phyloP scores from a whole-genome alignment of 1,284 basidiomycete species.

The Tilletia caries region DNA sequence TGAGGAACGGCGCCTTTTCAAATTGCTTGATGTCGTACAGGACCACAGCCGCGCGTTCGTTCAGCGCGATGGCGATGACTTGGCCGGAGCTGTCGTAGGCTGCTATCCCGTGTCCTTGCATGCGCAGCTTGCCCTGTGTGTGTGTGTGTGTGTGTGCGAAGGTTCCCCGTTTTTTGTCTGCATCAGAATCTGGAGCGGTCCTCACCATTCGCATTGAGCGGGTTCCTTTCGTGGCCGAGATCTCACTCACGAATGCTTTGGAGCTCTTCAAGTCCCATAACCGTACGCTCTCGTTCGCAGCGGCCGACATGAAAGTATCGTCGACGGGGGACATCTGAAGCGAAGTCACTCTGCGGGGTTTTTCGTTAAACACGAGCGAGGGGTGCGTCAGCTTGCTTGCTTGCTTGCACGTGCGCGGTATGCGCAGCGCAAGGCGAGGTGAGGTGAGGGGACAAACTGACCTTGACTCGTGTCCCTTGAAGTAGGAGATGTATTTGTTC shows the following conservation, averaged over 20 bases:
- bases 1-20: slow-evolving; percentile 82
- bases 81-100: slow-evolving; percentile 85
- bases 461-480: slow-evolving; percentile 82
- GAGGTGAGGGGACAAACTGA: slow-evolving; percentile 25
- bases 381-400: slow-evolving; percentile 29
- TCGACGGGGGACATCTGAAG: slow-evolving; percentile 87
- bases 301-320: slow-evolving; percentile 91
- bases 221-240: too few species aligned
- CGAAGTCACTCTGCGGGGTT: slow-evolving; percentile 76
- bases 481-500: slow-evolving; percentile 93
- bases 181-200: not conserved
- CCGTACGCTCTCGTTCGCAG: slow-evolving; percentile 89
- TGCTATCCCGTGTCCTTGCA: slow-evolving; percentile 70
- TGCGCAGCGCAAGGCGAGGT: not conserved
- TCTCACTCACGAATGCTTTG: slow-evolving; percentile 63
- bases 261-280: slow-evolving; percentile 88
- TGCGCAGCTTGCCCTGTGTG: slow-evolving; percentile 58
- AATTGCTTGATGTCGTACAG: slow-evolving; percentile 79
- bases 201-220: too few species aligned
- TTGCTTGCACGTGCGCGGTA: not conserved
- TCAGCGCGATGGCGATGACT: slow-evolving; percentile 89
- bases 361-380: too few species aligned
- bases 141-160: slow-evolving; percentile 52
- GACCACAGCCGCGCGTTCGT: slow-evolving; percentile 54
- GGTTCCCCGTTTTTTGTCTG: slow-evolving; percentile 7